Base-by-base conservation (phyloP, 257 asterid genomes). In the Fraxinus quadrangulata region DNA sequence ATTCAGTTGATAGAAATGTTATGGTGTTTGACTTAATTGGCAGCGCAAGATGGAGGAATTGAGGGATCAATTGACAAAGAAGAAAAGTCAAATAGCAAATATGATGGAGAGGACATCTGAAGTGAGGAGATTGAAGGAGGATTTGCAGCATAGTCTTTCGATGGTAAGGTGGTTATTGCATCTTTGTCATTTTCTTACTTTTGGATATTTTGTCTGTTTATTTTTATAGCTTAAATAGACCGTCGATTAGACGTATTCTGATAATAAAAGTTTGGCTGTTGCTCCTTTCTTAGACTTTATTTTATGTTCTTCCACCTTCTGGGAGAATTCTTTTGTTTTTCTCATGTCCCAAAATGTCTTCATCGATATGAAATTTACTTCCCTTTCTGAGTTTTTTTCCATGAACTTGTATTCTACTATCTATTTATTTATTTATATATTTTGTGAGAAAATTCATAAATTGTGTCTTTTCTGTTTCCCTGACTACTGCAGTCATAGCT, bases 81-180 rank as follows among this genome's bases (percentile, higher is more conserved):
- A 89, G 91, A 93, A 84, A 83, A 65, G 82, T 75, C 85, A 84
- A 73, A 84, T 88, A 84, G 85, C 89, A 78, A 81, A 68, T 76
- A 84, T 92, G 89, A 73, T 87, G 87, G 97, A 85, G 37, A 89
- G 70, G 85, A 85, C 98, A 75, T 85, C 90, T 51, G 92, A 96
- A 90, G 91, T 87, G 70, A 87, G 89, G 85, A 89, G 88, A 86
- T 84, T 75, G 94, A 88, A 82, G 82, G 93, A 85, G 39, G 94
- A 90, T 42, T 78, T 92, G 86, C 68, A 84, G 78, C 88, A 91
- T 40, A 85, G 75, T 73, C 83, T 78, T 78, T 84, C 94, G 40
- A 84, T 78, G 92, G 99, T 94, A 91, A 78, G 83, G 34, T 78
- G 80, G 54, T 74, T 76, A 72, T 59, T 70, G 36, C 26, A 47